Conservation (phyloP, 164 flowering plant species). For the Magnolia changhungtana region DNA sequence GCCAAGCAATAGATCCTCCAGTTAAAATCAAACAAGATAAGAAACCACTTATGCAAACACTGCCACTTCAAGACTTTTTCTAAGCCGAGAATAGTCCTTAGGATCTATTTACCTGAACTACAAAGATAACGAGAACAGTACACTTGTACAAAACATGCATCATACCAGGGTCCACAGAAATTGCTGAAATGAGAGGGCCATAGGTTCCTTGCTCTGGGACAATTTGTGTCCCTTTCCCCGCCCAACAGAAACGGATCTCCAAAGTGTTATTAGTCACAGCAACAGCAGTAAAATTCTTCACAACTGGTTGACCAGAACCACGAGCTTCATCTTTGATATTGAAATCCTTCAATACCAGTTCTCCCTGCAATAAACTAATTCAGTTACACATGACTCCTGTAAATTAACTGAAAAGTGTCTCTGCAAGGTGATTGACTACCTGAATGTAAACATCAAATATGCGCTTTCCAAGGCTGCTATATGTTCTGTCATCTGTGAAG, state of each 20-base stretch:
- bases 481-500: conserved; percentile 3
- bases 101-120: conserved; percentile 31
- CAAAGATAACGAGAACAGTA: not conserved
- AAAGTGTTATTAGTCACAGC: conserved; percentile 7
- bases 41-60: no score
- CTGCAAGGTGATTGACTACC: conserved; percentile 1
- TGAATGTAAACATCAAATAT: conserved; percentile 12
- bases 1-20: no score
- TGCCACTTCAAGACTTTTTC: no score
- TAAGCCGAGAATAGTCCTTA: no score
- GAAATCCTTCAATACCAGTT: conserved; percentile 28
- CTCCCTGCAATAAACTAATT: conserved; percentile 32
- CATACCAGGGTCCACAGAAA: conserved; percentile 10
- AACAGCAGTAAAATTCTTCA: conserved; percentile 5
- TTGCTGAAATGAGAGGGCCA: conserved; percentile 12
- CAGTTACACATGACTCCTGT: not conserved
- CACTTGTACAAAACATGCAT: not conserved
- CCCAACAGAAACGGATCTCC: conserved; percentile 10
- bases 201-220: conserved; percentile 6
- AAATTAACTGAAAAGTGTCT: not conserved
- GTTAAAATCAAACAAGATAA: no score
- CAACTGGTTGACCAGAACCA: not conserved
- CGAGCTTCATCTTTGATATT: conserved; percentile 10
- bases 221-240: conserved; percentile 12
- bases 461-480: conserved; percentile 10